Percentiles rank a stretch among this genome's conserved stretches.
Conservation (phyloP, 2,329 filamentous ascomycete species). For the Torrubiellomyces zombiae region DNA sequence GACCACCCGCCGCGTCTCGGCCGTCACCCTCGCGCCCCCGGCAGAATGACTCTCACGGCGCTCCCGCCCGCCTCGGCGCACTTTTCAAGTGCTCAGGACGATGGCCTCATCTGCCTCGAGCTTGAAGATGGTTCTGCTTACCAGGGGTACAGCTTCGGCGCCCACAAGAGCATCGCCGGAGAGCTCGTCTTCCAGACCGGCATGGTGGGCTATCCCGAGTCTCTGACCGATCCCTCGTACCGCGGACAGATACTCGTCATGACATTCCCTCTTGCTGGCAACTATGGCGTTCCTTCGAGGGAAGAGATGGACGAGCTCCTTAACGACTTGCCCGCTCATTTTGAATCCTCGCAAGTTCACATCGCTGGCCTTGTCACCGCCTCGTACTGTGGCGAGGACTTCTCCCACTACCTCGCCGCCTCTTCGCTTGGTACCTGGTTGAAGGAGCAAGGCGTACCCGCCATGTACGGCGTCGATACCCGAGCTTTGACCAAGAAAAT, state of each 20-base stretch:
- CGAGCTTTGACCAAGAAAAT: conserved; percentile 88
- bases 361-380: conserved; percentile 82
- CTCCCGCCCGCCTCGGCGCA: conserved; percentile 44
- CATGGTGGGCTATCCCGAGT: conserved; percentile 98
- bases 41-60: conserved; percentile 18
- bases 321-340: conserved; percentile 74
- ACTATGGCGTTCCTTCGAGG: conserved; percentile 89
- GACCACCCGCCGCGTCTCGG: neutral
- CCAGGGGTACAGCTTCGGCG: conserved; percentile 93
- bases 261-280: conserved; percentile 88
- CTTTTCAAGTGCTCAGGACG: conserved; percentile 32
- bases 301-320: conserved; percentile 74
- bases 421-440: conserved; percentile 90
- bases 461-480: conserved; percentile 91
- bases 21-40: conserved; percentile 1
- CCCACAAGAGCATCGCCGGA: conserved; percentile 82
- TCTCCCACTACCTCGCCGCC: conserved; percentile 79
- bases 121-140: conserved; percentile 82
- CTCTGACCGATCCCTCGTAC: conserved; percentile 74
- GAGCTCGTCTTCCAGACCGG: conserved; percentile 99
- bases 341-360: conserved; percentile 86
- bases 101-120: conserved; percentile 68
- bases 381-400: conserved; percentile 87
- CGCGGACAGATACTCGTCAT: conserved; percentile 89
- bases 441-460: conserved; percentile 86